Evolutionary conservation across 2,329 filamentous ascomycete genomes (phyloP).

Genomic region (Trichoderma cornu-damae): DNA sequence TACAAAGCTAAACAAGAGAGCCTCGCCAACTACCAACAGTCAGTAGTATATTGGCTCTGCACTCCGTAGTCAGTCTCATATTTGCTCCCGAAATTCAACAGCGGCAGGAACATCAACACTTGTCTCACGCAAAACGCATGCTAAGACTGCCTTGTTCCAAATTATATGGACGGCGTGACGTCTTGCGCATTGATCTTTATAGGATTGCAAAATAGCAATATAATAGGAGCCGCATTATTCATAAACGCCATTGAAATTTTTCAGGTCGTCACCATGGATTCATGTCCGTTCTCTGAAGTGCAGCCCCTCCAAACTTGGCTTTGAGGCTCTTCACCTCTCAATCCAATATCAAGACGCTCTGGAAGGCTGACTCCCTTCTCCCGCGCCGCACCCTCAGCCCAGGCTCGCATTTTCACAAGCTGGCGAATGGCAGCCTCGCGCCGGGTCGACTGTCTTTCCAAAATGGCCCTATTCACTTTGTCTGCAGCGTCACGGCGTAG

Average conservation of each 20-base stretch:
- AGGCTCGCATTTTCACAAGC: conserved; percentile 75
- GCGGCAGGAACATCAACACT: neutral
- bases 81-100: neutral
- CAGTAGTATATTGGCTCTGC: too few species aligned
- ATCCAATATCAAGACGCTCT: conserved; percentile 35
- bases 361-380: conserved; percentile 32
- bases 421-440: conserved; percentile 78
- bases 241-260: neutral
- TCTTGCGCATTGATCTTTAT: neutral
- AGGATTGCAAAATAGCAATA: neutral
- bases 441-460: conserved; percentile 65
- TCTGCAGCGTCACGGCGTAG: conserved; percentile 80
- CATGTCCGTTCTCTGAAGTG: conserved; percentile 39
- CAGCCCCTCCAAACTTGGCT: conserved; percentile 24
- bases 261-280: conserved; percentile 51
- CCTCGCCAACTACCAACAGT: too few species aligned
- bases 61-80: too few species aligned
- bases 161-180: neutral
- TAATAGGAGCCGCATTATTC: neutral
- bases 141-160: neutral
- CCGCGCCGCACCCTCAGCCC: conserved; percentile 66
- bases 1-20: too few species aligned
- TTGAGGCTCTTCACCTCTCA: conserved; percentile 35
- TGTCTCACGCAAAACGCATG: neutral
- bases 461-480: conserved; percentile 82